Evolutionary conservation across 805 yeast genomes (phyloP), one percentile per base, ranked within the genome.

Genomic region (Wickerhamiella lipophila): DNA sequence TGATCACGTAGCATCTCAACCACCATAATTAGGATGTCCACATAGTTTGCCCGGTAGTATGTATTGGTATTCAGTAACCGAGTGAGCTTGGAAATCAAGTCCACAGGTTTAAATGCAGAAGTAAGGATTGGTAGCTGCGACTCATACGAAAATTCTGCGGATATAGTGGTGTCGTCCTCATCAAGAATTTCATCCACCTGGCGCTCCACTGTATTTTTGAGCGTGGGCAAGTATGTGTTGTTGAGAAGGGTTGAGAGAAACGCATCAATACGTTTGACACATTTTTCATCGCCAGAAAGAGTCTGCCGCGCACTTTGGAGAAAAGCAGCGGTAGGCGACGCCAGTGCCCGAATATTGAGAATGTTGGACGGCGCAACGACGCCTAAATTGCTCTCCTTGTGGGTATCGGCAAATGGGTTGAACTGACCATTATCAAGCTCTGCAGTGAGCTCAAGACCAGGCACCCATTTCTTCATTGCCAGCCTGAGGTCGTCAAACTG

Each of bases 281-380:
- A 52, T 19, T 57, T 51, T 40, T 59, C 52, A 19, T 30, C 36
- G 15, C 21, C 39, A n/a, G 27, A 15, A 11, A 32, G 40, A 9
- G 39, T 42, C 6, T 22, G 23, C 6, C 40, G 16, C 6, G 59
- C 56, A 13, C 53, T 56, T 1, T 55, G 75, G 41, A 94, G 84
- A 59, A 97, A 88, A 49, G 88, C 65, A 43, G 85, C 69, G 34
- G 85, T 77, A 34, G 83, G 79, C 50, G 83, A 95, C 44, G 85
- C 64, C 13, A 87, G 73, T 4, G 83, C 73, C 54, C 88, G 73
- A 81, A 88, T 84, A 57, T 87, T 85, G 64, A 82, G 78, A 13
- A 86, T 73, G 58, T 78, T 78, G 2, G 85, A 78, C 0, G 53
- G 69, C 54, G 53, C 62, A 53, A 21, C 60, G 1, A 55, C 55